A percentile compares a stretch with the other conserved stretches of the same genome.
Evolutionary conservation across 2,329 filamentous ascomycete species (phyloP).

Genomic region (Curvularia verruculosa): DNA sequence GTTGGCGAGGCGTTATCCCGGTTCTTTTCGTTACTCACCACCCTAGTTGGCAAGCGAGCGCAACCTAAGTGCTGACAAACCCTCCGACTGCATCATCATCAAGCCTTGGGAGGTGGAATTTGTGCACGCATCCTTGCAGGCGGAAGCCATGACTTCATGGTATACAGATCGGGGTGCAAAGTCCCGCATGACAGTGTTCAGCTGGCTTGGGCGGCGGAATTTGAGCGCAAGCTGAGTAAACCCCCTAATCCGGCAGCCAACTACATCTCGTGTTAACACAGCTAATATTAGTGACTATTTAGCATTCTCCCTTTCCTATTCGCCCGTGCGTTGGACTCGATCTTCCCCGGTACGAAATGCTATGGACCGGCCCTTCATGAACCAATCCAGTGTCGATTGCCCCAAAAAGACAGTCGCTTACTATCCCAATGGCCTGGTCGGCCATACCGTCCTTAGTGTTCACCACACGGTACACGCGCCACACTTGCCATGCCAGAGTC

Average conservation of each 20-base stretch:
- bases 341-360: slow-evolving; percentile 18
- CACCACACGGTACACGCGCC: slow-evolving; percentile 16
- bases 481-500: slow-evolving; percentile 16
- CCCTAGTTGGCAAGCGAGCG: slow-evolving; percentile 34
- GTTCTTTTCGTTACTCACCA: slow-evolving; percentile 5
- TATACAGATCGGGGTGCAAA: slow-evolving; percentile 21
- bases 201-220: slow-evolving; percentile 20
- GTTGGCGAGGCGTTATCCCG: slow-evolving; percentile 14
- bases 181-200: slow-evolving; percentile 15
- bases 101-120: slow-evolving; percentile 16
- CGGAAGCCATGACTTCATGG: slow-evolving; percentile 35
- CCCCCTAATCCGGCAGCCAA: slow-evolving; percentile 21
- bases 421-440: slow-evolving; percentile 5
- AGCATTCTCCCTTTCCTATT: slow-evolving; percentile 28
- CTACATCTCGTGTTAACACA: slow-evolving; percentile 33
- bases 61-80: slow-evolving; percentile 38
- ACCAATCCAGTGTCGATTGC: slow-evolving; percentile 20
- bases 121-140: slow-evolving; percentile 11
- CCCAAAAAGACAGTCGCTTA: slow-evolving; percentile 17
- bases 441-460: slow-evolving; percentile 13
- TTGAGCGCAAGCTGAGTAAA: slow-evolving; percentile 43
- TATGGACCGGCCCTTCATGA: slow-evolving; percentile 10
- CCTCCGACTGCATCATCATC: slow-evolving; percentile 21
- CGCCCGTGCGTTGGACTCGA: slow-evolving; percentile 22
- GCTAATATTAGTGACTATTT: slow-evolving; percentile 42